Conservation (phyloP, 2,329 filamentous ascomycete genomes). For the Sphaerulina musiva region DNA sequence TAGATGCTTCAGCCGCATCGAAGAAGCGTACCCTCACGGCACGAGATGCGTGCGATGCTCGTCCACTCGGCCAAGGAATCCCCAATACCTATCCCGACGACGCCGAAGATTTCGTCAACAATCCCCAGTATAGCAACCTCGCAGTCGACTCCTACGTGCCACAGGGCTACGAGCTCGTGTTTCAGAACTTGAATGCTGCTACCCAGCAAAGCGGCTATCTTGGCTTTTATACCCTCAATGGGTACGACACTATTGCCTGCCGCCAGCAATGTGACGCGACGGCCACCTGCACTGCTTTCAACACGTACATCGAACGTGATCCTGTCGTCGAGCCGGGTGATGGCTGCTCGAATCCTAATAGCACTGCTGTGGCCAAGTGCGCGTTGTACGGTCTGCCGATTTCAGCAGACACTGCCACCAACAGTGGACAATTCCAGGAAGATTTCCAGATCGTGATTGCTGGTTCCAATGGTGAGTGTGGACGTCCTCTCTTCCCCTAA, state of each 20-base stretch:
- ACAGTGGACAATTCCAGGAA: slow-evolving; percentile 31
- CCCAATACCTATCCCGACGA: slow-evolving; percentile 31
- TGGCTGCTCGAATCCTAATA: slow-evolving; percentile 33
- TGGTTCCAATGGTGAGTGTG: slow-evolving; percentile 35
- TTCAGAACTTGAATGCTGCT: slow-evolving; percentile 16
- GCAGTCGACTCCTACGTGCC: slow-evolving; percentile 9
- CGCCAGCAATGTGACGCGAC: slow-evolving; percentile 19
- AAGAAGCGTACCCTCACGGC: slow-evolving; percentile 6
- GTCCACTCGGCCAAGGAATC: slow-evolving; percentile 16
- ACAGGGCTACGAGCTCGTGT: slow-evolving; percentile 17
- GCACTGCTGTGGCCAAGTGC: slow-evolving; percentile 34
- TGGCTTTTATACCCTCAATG: slow-evolving; percentile 12
- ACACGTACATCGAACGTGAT: slow-evolving; percentile 31
- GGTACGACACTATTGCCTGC: slow-evolving; percentile 11
- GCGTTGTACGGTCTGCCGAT: slow-evolving; percentile 33
- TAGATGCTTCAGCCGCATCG: slow-evolving; percentile 7
- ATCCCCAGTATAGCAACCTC: slow-evolving; percentile 1
- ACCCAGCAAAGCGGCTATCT: slow-evolving; percentile 16
- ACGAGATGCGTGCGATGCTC: slow-evolving; percentile 17
- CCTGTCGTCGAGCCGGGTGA: slow-evolving; percentile 30
- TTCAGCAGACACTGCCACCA: slow-evolving; percentile 29
- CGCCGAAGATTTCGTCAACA: slow-evolving; percentile 14
- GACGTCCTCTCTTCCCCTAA: not conserved
- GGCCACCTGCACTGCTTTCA: slow-evolving; percentile 22
- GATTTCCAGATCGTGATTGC: slow-evolving; percentile 38